A percentile compares a stretch with the other conserved stretches of the same genome.
Conservation (phyloP, 225 moss, liverwort and hornwort genomes). For the Pleurozium schreberi region DNA sequence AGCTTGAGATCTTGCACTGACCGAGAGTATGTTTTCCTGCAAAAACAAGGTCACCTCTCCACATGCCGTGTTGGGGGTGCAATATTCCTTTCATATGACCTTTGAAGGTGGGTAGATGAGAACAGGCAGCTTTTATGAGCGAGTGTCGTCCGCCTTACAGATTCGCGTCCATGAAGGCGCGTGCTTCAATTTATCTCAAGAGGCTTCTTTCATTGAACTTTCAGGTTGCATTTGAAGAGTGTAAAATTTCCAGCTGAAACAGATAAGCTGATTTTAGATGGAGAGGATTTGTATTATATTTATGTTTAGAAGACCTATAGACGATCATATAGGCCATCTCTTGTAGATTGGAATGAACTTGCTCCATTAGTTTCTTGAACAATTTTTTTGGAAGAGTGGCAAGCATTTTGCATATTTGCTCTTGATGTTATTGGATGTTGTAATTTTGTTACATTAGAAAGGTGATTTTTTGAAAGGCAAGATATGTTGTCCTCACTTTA, state of each 20-base stretch:
- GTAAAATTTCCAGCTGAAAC: neutral
- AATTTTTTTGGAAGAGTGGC: neutral
- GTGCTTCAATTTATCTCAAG: neutral
- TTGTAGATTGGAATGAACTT: neutral
- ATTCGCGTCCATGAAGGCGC: neutral
- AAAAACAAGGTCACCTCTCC: neutral
- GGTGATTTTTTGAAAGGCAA: neutral
- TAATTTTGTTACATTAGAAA: neutral
- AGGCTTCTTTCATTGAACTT: neutral
- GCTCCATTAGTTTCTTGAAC: neutral
- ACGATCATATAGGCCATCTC: neutral
- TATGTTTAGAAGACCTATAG: neutral
- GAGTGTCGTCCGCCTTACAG: neutral
- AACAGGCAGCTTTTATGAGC: neutral
- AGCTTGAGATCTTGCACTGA: neutral
- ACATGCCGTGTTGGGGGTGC: neutral
- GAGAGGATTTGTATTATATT: neutral
- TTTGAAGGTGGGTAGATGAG: neutral
- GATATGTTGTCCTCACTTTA: neutral
- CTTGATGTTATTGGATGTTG: neutral
- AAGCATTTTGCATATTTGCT: neutral
- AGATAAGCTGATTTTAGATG: neutral
- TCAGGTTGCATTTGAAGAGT: neutral
- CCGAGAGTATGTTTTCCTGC: neutral
- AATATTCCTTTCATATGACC: neutral